Evolutionary conservation across 768 basidiomycete species (phyloP).

Genomic region (Rhizopogon roseolus): DNA sequence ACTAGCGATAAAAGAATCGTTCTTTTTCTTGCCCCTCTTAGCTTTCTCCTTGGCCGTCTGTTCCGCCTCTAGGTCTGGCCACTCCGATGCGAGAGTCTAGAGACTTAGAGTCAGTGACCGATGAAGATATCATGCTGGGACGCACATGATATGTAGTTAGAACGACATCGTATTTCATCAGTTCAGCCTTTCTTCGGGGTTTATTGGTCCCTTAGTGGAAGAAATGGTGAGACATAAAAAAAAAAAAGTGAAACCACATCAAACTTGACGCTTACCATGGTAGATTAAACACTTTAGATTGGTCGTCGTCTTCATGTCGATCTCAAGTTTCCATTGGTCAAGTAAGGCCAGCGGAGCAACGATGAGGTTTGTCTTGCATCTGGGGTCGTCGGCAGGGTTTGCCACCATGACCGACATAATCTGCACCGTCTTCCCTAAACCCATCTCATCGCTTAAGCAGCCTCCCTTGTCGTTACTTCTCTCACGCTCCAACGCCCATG

Average conservation of each 20-base stretch:
- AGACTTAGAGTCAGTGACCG: neutral
- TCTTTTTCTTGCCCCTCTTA: constrained; percentile 8
- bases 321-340: constrained; percentile 61
- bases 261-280: constrained; percentile 39
- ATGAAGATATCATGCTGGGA: constrained; percentile 9
- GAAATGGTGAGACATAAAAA: neutral
- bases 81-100: constrained; percentile 55
- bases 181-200: constrained; percentile 39
- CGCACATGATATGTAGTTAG: constrained; percentile 46
- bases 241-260: neutral
- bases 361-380: constrained; percentile 62
- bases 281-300: constrained; percentile 52
- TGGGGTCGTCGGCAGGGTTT: constrained; percentile 45
- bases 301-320: constrained; percentile 50
- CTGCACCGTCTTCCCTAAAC: constrained; percentile 57
- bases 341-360: constrained; percentile 63
- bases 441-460: constrained; percentile 35
- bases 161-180: constrained; percentile 57
- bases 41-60: constrained; percentile 22
- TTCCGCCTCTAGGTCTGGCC: constrained; percentile 50
- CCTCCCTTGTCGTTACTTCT: constrained; percentile 24
- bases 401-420: constrained; percentile 58
- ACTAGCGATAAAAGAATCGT: constrained; percentile 18
- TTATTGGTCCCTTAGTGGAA: constrained; percentile 31
- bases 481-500: constrained; percentile 39